Base-by-base conservation (phyloP, 306 rosid genomes). In the Acacia melanoxylon region DNA sequence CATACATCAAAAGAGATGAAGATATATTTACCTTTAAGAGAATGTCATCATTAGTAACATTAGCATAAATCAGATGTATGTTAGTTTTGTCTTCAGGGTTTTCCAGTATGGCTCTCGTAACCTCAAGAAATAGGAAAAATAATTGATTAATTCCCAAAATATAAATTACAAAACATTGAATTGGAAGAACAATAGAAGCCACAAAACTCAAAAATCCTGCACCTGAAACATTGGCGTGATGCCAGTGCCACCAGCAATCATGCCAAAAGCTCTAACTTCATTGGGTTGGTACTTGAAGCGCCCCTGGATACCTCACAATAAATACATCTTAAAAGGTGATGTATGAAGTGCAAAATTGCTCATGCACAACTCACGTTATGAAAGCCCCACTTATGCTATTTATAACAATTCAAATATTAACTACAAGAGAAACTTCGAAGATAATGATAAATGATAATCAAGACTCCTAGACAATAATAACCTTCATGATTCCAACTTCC, bases 241-340 rank as follows among this genome's bases (percentile, higher is more conserved):
- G 67, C 98, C 98, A 68, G 98, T 90, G 85, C 98, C 98, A 78
- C 98, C 98, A 58, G 97, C 97, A 78, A 94, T 83, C 98, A 94
- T 94, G 77, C 98, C 98, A 72, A 94, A 92, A 68, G 97, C 92
- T 89, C 89, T 87, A 78, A 88, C 95, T 90, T 92, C 87, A 54
- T 92, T 93, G 35, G 92, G 88, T 72, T 78, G 85, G 83, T 94
- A 94, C 83, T 73, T 94, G 86, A 94, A 94, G 80, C 97, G 94
- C 27, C 98, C 97, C 98, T 94, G 77, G 45, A 69, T 77, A 71
- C 81, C 59, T 74, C 19, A 16, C 19, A 51, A 33, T 4, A 44
- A 66, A 24, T 72, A 66, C 35, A 16, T 51, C 25, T 22, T 46
- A 41, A 73, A 72, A 5, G 51, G 68, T 37, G 76, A 63, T 63